Conservation (phyloP, 169 alveolate genomes). For the Eimeria tenella region DNA sequence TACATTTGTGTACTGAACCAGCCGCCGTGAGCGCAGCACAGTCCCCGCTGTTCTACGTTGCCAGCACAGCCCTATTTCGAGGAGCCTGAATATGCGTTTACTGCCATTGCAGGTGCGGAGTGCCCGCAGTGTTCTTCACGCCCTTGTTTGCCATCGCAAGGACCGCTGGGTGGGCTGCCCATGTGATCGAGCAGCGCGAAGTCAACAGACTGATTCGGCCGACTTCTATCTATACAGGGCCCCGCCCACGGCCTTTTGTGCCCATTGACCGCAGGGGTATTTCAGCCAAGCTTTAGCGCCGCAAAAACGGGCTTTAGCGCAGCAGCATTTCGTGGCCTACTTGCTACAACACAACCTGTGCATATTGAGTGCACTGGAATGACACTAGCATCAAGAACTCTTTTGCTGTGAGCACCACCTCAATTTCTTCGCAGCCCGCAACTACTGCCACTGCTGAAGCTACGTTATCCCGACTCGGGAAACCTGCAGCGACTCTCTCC, state of each 20-base stretch:
- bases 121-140: slow-evolving; percentile 87
- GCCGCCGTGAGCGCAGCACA: neutral
- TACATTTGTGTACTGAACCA: neutral
- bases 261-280: slow-evolving; percentile 46
- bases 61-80: neutral
- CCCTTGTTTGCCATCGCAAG: slow-evolving; percentile 90
- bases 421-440: too few relatives aligned
- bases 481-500: too few relatives aligned
- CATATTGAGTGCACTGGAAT: too few relatives aligned
- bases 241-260: slow-evolving; percentile 63
- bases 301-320: too few relatives aligned
- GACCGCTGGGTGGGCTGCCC: slow-evolving; percentile 90
- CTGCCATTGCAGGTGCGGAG: slow-evolving; percentile 80
- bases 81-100: neutral
- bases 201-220: slow-evolving; percentile 87
- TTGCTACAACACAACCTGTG: too few relatives aligned
- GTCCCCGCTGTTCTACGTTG: neutral
- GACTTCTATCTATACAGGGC: slow-evolving; percentile 85
- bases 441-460: too few relatives aligned
- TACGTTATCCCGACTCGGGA: too few relatives aligned
- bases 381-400: too few relatives aligned
- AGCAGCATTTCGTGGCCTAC: too few relatives aligned
- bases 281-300: slow-evolving; percentile 25
- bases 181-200: slow-evolving; percentile 87
- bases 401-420: too few relatives aligned